phyloP scores from a whole-genome alignment of 331 rosid species.

The Rosa hybrid region DNA sequence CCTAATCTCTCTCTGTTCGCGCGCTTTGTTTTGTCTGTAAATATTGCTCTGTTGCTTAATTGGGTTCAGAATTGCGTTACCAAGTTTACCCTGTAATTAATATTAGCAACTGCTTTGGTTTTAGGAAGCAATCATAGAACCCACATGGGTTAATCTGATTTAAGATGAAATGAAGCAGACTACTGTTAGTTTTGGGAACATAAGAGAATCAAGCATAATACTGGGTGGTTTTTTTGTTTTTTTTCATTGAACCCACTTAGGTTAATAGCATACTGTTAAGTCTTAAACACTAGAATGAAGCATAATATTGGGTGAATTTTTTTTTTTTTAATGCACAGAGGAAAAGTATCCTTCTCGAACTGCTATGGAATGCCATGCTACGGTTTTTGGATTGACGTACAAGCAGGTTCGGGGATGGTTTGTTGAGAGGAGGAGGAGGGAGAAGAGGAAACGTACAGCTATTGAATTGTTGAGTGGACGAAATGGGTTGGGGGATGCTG shows the following conservation, averaged over 20 bases:
- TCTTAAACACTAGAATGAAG: background rate
- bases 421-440: slow-evolving; percentile 61
- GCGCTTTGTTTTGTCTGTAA: background rate
- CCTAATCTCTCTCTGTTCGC: background rate
- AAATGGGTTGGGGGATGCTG: slow-evolving; percentile 26
- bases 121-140: background rate
- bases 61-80: background rate
- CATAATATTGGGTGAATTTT: background rate
- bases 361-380: slow-evolving; percentile 46
- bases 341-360: slow-evolving; percentile 46
- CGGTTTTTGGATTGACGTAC: slow-evolving; percentile 51
- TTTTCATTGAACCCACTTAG: no score
- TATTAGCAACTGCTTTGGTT: background rate
- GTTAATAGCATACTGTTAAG: background rate
- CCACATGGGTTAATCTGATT: background rate
- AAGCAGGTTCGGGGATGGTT: slow-evolving; percentile 67
- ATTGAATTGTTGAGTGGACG: slow-evolving; percentile 30
- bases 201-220: background rate
- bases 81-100: background rate
- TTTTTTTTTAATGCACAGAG: slow-evolving; percentile 42
- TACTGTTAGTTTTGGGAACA: background rate
- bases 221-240: no score
- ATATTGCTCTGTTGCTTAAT: slow-evolving; percentile 9
- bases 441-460: slow-evolving; percentile 40
- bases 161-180: background rate